phyloP scores from a whole-genome alignment of 768 basidiomycete species.

The Macrolepiota fuliginosa region DNA sequence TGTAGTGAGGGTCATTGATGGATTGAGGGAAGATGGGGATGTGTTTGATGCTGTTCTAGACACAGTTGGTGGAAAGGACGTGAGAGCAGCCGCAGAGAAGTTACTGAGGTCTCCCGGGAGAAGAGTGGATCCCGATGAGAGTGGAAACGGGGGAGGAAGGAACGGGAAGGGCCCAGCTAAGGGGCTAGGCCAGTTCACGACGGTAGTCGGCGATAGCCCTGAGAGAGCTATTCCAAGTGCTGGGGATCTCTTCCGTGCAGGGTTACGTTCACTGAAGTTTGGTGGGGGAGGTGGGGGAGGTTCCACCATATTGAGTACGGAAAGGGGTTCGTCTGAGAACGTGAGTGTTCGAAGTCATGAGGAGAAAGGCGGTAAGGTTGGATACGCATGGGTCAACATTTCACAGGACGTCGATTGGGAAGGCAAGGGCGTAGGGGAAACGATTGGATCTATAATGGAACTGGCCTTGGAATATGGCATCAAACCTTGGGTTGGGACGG shows the following conservation, averaged over 20 bases:
- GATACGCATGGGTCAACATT: constrained; percentile 81
- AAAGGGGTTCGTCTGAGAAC: constrained; percentile 6
- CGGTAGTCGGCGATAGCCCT: constrained; percentile 71
- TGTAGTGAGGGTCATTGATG: constrained; percentile 49
- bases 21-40: constrained; percentile 50
- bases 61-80: constrained; percentile 73
- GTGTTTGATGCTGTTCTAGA: constrained; percentile 82
- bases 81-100: constrained; percentile 73
- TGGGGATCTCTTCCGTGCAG: constrained; percentile 71
- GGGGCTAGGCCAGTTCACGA: constrained; percentile 64
- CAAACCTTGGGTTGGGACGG: constrained; percentile 36
- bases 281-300: constrained; percentile 18
- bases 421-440: constrained; percentile 66
- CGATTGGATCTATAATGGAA: constrained; percentile 38
- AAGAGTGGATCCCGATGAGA: background rate
- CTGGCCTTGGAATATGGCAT: constrained; percentile 41
- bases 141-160: constrained; percentile 19
- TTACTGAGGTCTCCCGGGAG: constrained; percentile 44
- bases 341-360: background rate
- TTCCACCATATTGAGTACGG: constrained; percentile 10
- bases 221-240: constrained; percentile 65
- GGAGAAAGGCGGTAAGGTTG: constrained; percentile 39
- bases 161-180: constrained; percentile 18
- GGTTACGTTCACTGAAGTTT: constrained; percentile 58
- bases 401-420: constrained; percentile 84